Base-by-base conservation (phyloP, 768 basidiomycete species). In the Lyophyllum decastes region DNA sequence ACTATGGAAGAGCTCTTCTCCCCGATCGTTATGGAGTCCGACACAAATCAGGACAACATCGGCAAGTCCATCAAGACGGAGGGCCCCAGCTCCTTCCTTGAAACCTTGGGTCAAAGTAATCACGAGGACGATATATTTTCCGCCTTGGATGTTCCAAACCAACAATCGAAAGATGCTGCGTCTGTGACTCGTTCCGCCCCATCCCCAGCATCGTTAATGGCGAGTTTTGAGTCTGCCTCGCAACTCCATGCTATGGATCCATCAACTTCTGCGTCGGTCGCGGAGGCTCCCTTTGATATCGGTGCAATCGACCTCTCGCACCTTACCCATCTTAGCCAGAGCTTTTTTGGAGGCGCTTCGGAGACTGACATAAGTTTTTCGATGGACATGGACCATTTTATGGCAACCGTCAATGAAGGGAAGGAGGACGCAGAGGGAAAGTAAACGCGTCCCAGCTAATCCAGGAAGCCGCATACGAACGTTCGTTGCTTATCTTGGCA, bases 301-400 rank as follows among this genome's bases (percentile, higher is more conserved):
- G 73, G 75, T 51, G 64, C 75, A 11, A 62, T 84, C 26, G 82
- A 83, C 62, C 68, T 84, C 4, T 73, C 78, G 6, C 73, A 74
- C 48, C 70, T 86, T 50, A 71, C 78, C 6, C 73, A 74, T 51
- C 70, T 86, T 50, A 71, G 72, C 52, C 62, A 76, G 24, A 71
- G 72, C 38, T 82, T 84, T 58, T 80, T 80, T 61, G 70, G 68
- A 1, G 66, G 73, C 52, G 60, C 70, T 27, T 59, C 70, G 45
- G 68, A 72, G 43, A n/a, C 73, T 5, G 82, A 76, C 34, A 76
- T 85, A 70, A 76, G 71, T 58, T 76, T 84, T 59, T 38, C 69
- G 1, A 72, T 76, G 68, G 83, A 83, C 61, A 82, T 87, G 82
- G 82, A 83, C 44, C 75, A 78, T 17, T 73, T 87, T 50, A 68